These are phyloP conservation scores for Lactarius tabidus DNA, from an alignment of 768 basidiomycete species.

Conservation along the genomic window DNA sequence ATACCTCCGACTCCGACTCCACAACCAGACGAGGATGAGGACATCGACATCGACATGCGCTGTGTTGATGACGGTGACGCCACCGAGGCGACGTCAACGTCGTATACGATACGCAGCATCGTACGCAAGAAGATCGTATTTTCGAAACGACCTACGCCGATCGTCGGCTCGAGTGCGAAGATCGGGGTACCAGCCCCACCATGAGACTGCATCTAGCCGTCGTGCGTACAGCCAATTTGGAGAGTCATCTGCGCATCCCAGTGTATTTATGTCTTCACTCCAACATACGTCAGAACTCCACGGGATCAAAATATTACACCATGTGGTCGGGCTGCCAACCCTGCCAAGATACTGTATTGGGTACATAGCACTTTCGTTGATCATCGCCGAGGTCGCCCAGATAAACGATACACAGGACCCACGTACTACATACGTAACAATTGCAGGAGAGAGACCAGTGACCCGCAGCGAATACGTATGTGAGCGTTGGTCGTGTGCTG, in stretches of 20 bases:
- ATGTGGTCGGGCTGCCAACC: no score
- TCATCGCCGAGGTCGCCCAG: no score
- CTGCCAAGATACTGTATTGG: no score
- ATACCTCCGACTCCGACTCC: not conserved
- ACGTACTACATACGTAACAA: not conserved
- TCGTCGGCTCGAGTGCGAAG: constrained; percentile 35
- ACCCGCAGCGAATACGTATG: no score
- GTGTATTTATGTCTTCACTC: not conserved
- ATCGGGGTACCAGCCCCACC: constrained; percentile 6
- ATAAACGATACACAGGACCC: not conserved
- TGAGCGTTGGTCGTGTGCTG: no score
- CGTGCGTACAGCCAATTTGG: not conserved
- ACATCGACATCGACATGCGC: constrained; percentile 28
- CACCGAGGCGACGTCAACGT: constrained; percentile 20
- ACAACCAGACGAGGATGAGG: constrained; percentile 16
- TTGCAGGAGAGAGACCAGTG: not conserved
- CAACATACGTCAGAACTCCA: not conserved
- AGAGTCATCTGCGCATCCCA: not conserved
- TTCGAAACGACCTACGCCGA: constrained; percentile 77
- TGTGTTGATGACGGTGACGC: constrained; percentile 22
- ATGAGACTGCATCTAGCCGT: not conserved
- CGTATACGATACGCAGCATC: constrained; percentile 48
- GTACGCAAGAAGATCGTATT: constrained; percentile 83
- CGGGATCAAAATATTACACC: not conserved
- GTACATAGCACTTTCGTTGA: no score